Evolutionary conservation across 2,329 filamentous ascomycete genomes (phyloP).

Genomic region (Fusarium gaditjirri): DNA sequence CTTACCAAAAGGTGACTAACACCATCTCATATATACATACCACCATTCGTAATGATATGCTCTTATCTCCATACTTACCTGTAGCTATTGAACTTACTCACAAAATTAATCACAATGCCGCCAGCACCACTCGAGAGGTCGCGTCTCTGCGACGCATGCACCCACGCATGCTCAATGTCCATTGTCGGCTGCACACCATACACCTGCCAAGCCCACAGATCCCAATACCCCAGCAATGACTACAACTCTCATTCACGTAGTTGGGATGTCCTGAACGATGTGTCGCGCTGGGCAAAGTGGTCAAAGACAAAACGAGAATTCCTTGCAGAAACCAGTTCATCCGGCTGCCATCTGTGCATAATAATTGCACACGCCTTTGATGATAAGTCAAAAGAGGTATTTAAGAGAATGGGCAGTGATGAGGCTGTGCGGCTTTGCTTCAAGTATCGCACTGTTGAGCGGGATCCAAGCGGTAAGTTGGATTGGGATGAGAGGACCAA

Average conservation of each 20-base stretch:
- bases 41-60: accelerated
- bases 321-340: background rate
- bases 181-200: background rate
- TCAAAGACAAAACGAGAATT: background rate
- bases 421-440: background rate
- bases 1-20: background rate
- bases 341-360: slow-evolving; percentile 7
- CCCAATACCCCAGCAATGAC: accelerated
- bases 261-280: background rate
- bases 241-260: accelerated
- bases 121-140: background rate
- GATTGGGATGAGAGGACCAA: background rate
- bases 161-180: background rate
- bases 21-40: background rate
- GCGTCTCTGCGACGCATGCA: background rate
- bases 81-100: accelerated
- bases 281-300: background rate
- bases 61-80: accelerated
- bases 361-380: background rate
- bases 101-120: background rate
- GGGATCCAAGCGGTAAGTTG: background rate
- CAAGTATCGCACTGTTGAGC: background rate
- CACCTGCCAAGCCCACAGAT: background rate
- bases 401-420: accelerated
- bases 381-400: background rate